Percentiles rank a stretch among this genome's conserved stretches.
Evolutionary conservation across 2,329 filamentous ascomycete species (phyloP).

Genomic region (Calycina herbarum): DNA sequence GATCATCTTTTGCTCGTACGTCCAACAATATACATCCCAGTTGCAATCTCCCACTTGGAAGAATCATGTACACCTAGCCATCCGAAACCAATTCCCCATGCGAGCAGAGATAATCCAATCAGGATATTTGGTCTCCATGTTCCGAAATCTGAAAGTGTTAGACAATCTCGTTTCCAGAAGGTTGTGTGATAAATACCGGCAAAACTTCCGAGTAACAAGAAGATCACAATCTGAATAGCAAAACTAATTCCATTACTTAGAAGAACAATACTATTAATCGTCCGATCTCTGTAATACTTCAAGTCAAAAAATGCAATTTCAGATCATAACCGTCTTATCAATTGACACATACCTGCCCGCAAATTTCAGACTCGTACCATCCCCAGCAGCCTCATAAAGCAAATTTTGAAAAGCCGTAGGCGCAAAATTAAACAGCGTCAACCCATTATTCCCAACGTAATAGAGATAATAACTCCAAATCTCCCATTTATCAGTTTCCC

Average conservation of each 20-base stretch:
- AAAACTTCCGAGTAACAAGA: conserved; percentile 47
- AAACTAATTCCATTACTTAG: conserved; percentile 68
- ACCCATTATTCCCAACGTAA: conserved; percentile 67
- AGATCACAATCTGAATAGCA: conserved; percentile 59
- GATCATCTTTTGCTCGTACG: conserved; percentile 16
- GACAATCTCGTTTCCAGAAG: not conserved
- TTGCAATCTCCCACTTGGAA: conserved; percentile 58
- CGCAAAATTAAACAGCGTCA: conserved; percentile 53
- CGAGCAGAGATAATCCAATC: conserved; percentile 58
- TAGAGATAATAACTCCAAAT: conserved; percentile 61
- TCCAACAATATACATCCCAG: conserved; percentile 65
- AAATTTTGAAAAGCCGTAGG: conserved; percentile 66
- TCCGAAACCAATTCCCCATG: conserved; percentile 64
- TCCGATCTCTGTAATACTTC: conserved; percentile 42
- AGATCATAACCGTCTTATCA: not conserved
- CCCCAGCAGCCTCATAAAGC: conserved; percentile 58
- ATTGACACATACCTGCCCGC: conserved; percentile 42
- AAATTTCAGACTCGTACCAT: conserved; percentile 53
- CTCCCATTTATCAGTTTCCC: conserved; percentile 52
- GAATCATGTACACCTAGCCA: conserved; percentile 65
- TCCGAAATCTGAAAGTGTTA: conserved; percentile 61
- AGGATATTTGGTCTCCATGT: conserved; percentile 63
- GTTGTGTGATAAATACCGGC: conserved; percentile 29
- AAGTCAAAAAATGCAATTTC: not conserved
- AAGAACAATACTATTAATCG: conserved; percentile 66